Conservation (phyloP, 306 rosid species). For the Fagus sylvatica region DNA sequence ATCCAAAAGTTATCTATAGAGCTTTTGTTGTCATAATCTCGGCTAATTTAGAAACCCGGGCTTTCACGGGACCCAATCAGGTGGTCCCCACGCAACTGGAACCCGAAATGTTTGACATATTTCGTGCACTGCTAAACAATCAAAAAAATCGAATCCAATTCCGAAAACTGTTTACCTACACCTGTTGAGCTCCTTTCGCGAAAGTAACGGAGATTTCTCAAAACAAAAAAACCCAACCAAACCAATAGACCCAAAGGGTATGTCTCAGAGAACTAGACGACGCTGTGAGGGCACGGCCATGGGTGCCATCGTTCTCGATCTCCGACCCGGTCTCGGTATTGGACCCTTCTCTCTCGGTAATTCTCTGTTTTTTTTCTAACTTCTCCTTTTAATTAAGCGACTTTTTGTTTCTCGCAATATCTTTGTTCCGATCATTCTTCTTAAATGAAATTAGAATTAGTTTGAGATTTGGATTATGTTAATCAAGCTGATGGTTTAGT, state of each 20-base stretch:
- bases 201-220: conserved; percentile 38
- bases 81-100: background rate
- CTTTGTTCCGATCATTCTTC: background rate
- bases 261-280: conserved; percentile 83
- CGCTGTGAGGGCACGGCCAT: conserved; percentile 99
- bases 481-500: background rate
- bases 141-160: background rate
- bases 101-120: background rate
- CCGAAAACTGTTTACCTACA: conserved; percentile 8
- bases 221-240: background rate
- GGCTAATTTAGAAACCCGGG: background rate
- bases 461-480: background rate
- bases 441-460: background rate
- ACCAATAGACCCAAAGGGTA: conserved; percentile 3
- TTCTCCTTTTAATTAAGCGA: background rate
- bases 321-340: conserved; percentile 83
- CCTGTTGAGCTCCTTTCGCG: conserved; percentile 30
- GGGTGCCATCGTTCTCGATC: conserved; percentile 98
- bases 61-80: background rate
- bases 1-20: no score
- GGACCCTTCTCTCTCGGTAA: conserved; percentile 91
- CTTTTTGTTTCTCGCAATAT: background rate
- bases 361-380: background rate
- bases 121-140: background rate
- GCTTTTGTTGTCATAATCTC: background rate